A percentile compares a stretch with the other conserved stretches of the same genome.
Conservation (phyloP, 2,329 filamentous ascomycete genomes). For the Colletotrichum cuscutae region DNA sequence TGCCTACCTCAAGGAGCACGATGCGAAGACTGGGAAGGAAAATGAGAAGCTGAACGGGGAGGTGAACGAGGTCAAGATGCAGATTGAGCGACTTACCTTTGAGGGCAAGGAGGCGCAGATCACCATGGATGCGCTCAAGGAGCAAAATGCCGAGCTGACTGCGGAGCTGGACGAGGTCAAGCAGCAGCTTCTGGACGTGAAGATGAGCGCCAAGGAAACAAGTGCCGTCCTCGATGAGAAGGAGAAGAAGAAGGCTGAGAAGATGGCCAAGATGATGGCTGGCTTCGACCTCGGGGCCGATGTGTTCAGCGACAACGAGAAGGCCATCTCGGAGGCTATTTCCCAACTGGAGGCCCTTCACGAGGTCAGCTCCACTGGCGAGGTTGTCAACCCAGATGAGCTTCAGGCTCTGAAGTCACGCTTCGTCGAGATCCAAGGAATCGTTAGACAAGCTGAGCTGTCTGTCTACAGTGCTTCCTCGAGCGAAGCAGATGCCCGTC, state of each 20-base stretch:
- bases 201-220: constrained; percentile 96
- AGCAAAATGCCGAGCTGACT: constrained; percentile 93
- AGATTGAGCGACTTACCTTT: constrained; percentile 93
- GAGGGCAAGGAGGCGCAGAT: constrained; percentile 97
- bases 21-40: constrained; percentile 84
- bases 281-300: constrained; percentile 95
- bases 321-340: constrained; percentile 84
- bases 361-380: constrained; percentile 80
- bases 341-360: constrained; percentile 83
- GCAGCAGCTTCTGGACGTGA: constrained; percentile 93
- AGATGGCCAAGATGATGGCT: constrained; percentile 99
- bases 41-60: constrained; percentile 89
- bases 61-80: constrained; percentile 95
- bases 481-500: constrained; percentile 72
- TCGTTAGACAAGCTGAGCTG: constrained; percentile 91
- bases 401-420: constrained; percentile 80
- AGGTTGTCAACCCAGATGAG: constrained; percentile 84
- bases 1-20: constrained; percentile 84
- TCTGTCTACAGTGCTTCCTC: constrained; percentile 78
- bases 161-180: constrained; percentile 93
- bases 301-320: constrained; percentile 93
- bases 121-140: constrained; percentile 97
- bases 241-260: constrained; percentile 98
- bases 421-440: constrained; percentile 89
- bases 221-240: constrained; percentile 93